Percentiles rank a stretch among this genome's conserved stretches.
These are phyloP conservation scores for Psidium friedrichsthalianum DNA, from an alignment of 345 rosid genomes.

Conservation along the genomic window DNA sequence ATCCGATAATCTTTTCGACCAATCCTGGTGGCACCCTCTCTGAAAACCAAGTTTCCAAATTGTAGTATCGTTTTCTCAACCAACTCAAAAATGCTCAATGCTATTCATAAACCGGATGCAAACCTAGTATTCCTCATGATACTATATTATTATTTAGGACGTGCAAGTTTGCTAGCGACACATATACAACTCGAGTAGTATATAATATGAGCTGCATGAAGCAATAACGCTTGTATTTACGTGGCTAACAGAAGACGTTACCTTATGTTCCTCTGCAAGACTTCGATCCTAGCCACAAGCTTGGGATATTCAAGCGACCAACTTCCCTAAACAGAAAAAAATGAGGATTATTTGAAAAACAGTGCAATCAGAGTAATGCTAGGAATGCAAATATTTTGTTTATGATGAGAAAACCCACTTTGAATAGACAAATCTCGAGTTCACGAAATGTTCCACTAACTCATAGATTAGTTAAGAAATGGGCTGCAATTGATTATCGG, in stretches of 20 bases:
- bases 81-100: background rate
- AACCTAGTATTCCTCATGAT: background rate
- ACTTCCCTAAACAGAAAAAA: slow-evolving; percentile 25
- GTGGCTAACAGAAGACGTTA: slow-evolving; percentile 1
- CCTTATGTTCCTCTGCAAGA: slow-evolving; percentile 53
- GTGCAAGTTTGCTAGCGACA: background rate
- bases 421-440: background rate
- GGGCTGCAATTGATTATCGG: background rate
- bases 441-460: background rate
- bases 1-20: background rate
- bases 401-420: background rate
- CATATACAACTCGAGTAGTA: background rate
- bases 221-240: background rate
- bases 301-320: slow-evolving; percentile 48
- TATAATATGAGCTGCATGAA: background rate
- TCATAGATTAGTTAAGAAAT: background rate
- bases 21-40: background rate
- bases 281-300: slow-evolving; percentile 48
- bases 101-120: background rate
- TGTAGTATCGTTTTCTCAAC: background rate
- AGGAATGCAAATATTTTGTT: background rate
- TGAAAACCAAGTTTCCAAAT: background rate
- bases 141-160: background rate
- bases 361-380: background rate
- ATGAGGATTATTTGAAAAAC: background rate